Evolutionary conservation across 2,329 filamentous ascomycete species (phyloP).

Genomic region (Talaromyces sp.): DNA sequence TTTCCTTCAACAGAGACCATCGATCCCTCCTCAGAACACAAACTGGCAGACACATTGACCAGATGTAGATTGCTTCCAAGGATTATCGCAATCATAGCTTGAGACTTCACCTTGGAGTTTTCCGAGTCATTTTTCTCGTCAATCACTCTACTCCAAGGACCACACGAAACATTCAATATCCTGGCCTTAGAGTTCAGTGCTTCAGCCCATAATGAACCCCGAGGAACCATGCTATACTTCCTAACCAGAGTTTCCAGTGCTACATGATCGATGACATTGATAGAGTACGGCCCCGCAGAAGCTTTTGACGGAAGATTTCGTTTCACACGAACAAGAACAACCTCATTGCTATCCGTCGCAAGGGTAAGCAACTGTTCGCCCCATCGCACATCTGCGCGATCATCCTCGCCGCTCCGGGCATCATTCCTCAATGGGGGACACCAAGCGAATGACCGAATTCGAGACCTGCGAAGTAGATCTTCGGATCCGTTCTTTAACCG

Average conservation of each 20-base stretch:
- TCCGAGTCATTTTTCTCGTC: background rate
- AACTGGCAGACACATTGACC: conserved; percentile 20
- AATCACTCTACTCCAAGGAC: conserved; percentile 27
- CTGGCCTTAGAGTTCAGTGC: conserved; percentile 23
- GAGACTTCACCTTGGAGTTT: background rate
- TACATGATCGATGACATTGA: conserved; percentile 25
- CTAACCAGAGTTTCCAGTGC: conserved; percentile 16
- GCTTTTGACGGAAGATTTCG: conserved; percentile 13
- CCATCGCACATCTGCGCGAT: conserved; percentile 23
- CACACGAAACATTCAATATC: conserved; percentile 28
- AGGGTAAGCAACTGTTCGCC: conserved; percentile 33
- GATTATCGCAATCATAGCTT: conserved; percentile 25
- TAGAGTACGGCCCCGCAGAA: conserved; percentile 16
- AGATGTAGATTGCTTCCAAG: conserved; percentile 27
- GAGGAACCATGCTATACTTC: conserved; percentile 18
- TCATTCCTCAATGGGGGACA: conserved; percentile 25
- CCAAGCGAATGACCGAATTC: conserved; percentile 42
- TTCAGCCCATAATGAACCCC: conserved; percentile 28
- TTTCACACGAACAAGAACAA: conserved; percentile 28
- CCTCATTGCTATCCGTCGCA: conserved; percentile 37
- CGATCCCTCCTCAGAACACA: conserved; percentile 7
- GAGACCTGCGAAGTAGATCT: conserved; percentile 23
- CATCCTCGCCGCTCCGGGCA: background rate
- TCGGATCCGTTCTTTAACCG: background rate
- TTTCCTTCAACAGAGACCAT: background rate